Evolutionary conservation across 805 yeast genomes (phyloP).

Genomic region (Monosporozyma solicola): DNA sequence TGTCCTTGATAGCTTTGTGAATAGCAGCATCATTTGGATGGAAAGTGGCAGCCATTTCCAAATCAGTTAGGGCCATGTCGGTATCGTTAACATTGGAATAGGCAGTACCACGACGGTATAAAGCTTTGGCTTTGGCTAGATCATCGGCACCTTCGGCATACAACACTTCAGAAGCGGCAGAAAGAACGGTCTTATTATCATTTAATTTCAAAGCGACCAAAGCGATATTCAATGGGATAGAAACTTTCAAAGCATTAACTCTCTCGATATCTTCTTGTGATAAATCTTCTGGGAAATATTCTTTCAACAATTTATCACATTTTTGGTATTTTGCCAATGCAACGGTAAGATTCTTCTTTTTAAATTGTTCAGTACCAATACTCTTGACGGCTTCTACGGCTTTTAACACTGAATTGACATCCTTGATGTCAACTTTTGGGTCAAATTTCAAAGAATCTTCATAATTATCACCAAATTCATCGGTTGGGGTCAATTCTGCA

Average conservation of each 20-base stretch:
- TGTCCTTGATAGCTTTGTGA: conserved; percentile 50
- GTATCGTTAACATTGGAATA: conserved; percentile 53
- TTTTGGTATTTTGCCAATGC: conserved; percentile 67
- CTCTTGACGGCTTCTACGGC: conserved; percentile 62
- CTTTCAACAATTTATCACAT: conserved; percentile 59
- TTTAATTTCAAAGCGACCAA: conserved; percentile 60
- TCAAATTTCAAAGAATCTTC: conserved; percentile 74
- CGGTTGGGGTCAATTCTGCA: conserved; percentile 43
- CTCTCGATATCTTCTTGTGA: conserved; percentile 43
- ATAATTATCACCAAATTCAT: conserved; percentile 77
- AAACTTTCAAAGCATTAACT: conserved; percentile 47
- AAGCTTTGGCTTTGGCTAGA: conserved; percentile 72
- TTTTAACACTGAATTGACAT: conserved; percentile 56
- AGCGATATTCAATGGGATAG: conserved; percentile 65
- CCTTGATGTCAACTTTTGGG: conserved; percentile 46
- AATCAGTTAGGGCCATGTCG: conserved; percentile 57
- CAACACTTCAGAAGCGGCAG: conserved; percentile 58
- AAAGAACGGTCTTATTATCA: conserved; percentile 44
- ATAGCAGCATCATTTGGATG: conserved; percentile 72
- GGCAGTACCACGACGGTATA: conserved; percentile 79
- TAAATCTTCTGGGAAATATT: conserved; percentile 53
- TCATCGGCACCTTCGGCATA: conserved; percentile 50
- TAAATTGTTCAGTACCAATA: conserved; percentile 69
- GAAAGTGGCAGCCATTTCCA: conserved; percentile 53
- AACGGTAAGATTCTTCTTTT: conserved; percentile 45